Base-by-base conservation (phyloP, 2,329 filamentous ascomycete species). In the Plectosphaerella cucumerina region DNA sequence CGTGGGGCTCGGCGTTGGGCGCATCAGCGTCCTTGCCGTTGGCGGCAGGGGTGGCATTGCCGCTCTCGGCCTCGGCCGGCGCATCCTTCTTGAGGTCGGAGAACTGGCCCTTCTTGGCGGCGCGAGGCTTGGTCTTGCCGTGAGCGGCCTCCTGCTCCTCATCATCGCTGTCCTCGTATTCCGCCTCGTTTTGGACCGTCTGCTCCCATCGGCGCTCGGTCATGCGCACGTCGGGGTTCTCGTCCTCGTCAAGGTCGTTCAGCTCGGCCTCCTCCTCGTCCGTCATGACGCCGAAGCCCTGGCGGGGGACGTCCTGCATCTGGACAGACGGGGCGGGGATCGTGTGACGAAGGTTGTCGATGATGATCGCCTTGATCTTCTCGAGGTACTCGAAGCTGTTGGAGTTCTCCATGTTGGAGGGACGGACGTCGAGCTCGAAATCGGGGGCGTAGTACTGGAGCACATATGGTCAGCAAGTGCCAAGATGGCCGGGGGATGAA, bases 371-470 rank as follows among this genome's bases (percentile, higher is more conserved):
- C 53, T 92, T 88, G 61, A 97, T 87, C 61, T 87, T 87, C 42
- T 91, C 84, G 3, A 97, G 77, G 58, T 95, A 93, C 49, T 91
- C 84, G 48, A 82, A 78, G 50, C 89, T 87, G 64, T 96, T 96
- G 42, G 91, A 88, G 61, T 97, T 97, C 63, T 96, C 91, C 74
- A 94, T 90, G 55, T 91, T 93, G 12, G 87, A 89, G 1, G 96
- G 80, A 23, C 90, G 85, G 1, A 96, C 94, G 67, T 97, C 94
- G 6, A 99, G 80, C 55, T 90, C 87, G 61, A 93, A 96, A 60
- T 96, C 90, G 6, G 89, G 89, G 14, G 89, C 90, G 67, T 97
- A 99, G 64, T 96, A 96, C 78, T 94, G 73, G 3, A 3, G 80
- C 76, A n/a, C 26, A 31, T 11, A 81, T 54, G 49, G 59, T 58